Evolutionary conservation across 1,284 basidiomycete genomes (phyloP), one percentile per base, ranked within the genome.

Genomic region (Cutaneotrichosporon sp.): DNA sequence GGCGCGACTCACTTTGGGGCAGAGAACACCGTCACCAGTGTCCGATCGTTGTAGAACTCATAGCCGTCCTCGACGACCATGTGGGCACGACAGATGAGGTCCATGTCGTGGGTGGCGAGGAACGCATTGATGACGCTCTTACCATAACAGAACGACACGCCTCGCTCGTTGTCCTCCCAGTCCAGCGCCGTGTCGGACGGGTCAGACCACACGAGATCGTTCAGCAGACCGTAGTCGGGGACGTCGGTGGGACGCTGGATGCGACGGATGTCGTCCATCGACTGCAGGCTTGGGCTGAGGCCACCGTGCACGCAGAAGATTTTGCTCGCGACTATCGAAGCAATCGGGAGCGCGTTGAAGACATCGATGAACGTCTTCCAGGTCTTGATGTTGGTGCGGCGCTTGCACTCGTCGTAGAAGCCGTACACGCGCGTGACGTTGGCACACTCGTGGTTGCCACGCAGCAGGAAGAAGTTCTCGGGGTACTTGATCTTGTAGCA

Each of bases 401-500:
- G 89, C 84, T 99, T 99, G 86, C 97, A 99, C 83, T 99, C 96
- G 83, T 99, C 96, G 81, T 99, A 99, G 83, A 99, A 99, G 49
- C 96, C 96, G 78, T 99, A 99, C 32, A 99, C 96, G 87, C 97
- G 86, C 58, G 96, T 99, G 63, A 99, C 95, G 77, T 97, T 98
- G 53, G 97, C 97, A 77, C 97, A 99, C 83, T 99, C 97, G 82
- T 99, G 97, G 81, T 99, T 99, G 56, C 97, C 97, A 72, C 97
- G 87, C 56, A 99, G 83, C 36, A 99, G 84, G 84, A 99, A 99
- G 83, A 99, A 99, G 84, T 99, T 99, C 83, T 99, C 97, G 3
- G 97, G 97, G 81, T 96, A 99, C 83, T 99, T 99, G 84, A 97
- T 92, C 85, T 99, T 99, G 87, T 99, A 99, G 81, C 95, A 98